Evolutionary conservation across 768 basidiomycete species (phyloP).

Genomic region (Serendipita vermifera): DNA sequence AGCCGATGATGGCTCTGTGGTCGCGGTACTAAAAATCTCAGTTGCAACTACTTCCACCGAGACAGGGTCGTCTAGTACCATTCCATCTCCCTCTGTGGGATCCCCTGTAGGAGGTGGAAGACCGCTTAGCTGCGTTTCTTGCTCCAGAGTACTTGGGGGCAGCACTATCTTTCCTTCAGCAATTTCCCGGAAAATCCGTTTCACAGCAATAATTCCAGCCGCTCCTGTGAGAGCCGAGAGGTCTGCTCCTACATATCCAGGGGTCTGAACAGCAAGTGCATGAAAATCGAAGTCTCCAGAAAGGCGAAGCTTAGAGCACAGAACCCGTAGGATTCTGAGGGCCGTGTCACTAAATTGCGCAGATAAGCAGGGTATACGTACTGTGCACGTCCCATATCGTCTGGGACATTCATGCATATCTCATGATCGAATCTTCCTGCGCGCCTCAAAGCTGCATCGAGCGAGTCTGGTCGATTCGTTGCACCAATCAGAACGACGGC

Average conservation of each 20-base stretch:
- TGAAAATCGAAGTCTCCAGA: conserved; percentile 81
- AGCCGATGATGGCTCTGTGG: background rate
- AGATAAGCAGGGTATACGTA: conserved; percentile 27
- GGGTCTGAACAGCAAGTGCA: conserved; percentile 80
- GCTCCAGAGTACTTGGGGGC: conserved; percentile 30
- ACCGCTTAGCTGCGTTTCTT: conserved; percentile 31
- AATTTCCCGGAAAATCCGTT: conserved; percentile 76
- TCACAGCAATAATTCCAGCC: conserved; percentile 91
- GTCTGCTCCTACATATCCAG: conserved; percentile 96
- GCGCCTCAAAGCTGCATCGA: conserved; percentile 84
- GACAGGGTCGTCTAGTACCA: too few species aligned
- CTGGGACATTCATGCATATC: conserved; percentile 94
- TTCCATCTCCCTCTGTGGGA: conserved; percentile 18
- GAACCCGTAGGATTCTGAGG: conserved; percentile 72
- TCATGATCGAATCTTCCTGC: conserved; percentile 96
- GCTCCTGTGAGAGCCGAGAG: conserved; percentile 80
- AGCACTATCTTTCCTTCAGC: conserved; percentile 52
- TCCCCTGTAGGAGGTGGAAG: conserved; percentile 24
- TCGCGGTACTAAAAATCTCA: too few species aligned
- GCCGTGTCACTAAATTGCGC: background rate
- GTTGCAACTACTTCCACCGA: too few species aligned
- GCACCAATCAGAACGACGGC: conserved; percentile 92
- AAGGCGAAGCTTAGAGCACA: conserved; percentile 71
- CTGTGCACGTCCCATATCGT: conserved; percentile 82
- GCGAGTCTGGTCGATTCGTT: conserved; percentile 88